Evolutionary conservation across 108 stramenopile genomes (phyloP).

Genomic region (Fragilariopsis cylindrus): DNA sequence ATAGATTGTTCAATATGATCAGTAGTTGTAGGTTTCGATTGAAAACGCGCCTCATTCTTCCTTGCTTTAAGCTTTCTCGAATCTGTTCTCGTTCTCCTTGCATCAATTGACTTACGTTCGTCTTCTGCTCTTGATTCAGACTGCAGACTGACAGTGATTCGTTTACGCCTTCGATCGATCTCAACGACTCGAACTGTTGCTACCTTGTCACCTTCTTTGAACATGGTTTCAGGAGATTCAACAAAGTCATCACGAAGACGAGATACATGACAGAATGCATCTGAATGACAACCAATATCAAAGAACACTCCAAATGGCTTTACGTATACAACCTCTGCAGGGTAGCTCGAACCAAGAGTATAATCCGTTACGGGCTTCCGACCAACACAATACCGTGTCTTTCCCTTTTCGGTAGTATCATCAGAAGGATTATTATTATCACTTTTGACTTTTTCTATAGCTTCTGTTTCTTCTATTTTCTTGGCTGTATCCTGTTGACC

Average conservation of each 20-base stretch:
- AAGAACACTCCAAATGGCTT: slow-evolving; percentile 88
- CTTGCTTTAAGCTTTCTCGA: slow-evolving; percentile 19
- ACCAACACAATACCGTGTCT: slow-evolving; percentile 79
- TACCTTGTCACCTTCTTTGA: slow-evolving; percentile 68
- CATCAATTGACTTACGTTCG: slow-evolving; percentile 46
- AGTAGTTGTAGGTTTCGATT: neutral
- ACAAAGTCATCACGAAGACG: slow-evolving; percentile 76
- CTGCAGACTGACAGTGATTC: slow-evolving; percentile 78
- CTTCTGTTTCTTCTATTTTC: slow-evolving; percentile 33
- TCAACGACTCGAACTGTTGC: slow-evolving; percentile 59
- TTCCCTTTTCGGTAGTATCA: slow-evolving; percentile 16
- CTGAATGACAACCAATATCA: slow-evolving; percentile 83
- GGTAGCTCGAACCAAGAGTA: slow-evolving; percentile 53
- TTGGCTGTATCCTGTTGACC: slow-evolving; percentile 40
- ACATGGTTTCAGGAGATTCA: slow-evolving; percentile 49
- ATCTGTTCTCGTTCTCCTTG: slow-evolving; percentile 32
- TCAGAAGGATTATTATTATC: slow-evolving; percentile 16
- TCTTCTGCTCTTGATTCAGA: slow-evolving; percentile 55
- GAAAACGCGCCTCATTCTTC: slow-evolving; percentile 11
- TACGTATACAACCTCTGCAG: slow-evolving; percentile 78
- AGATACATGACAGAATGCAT: slow-evolving; percentile 87
- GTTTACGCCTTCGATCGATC: slow-evolving; percentile 73
- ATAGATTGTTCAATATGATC: neutral
- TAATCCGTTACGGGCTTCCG: slow-evolving; percentile 89
- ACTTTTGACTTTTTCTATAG: slow-evolving; percentile 25